Conservation (phyloP, 176 grass and related monocot genomes). For the Zea mays region Zm-B73-REFERENCE-NAM-5.0 NC_050097.1:38103501-38104000, state of each 20-base stretch:
- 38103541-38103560: constrained; percentile 99
- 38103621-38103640: constrained; percentile 32
- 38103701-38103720: constrained; percentile 99
- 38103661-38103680: constrained; percentile 78
- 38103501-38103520: constrained; percentile 91
- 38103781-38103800: constrained; percentile 93
- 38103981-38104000: constrained; percentile 89
- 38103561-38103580: constrained; percentile 98
- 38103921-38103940: constrained; percentile 83
- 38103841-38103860: constrained; percentile 17
- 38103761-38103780: constrained; percentile 97
- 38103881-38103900: neutral
- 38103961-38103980: constrained; percentile 97
- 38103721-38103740: constrained; percentile 82
- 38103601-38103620: constrained; percentile 3
- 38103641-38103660: constrained; percentile 1
- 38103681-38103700: constrained; percentile 94
- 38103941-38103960: constrained; percentile 99
- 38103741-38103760: constrained; percentile 99
- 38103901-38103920: constrained; percentile 91
- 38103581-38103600: constrained; percentile 35
- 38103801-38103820: constrained; percentile 90
- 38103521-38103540: constrained; percentile 97
- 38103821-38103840: constrained; percentile 30
- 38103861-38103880: neutral